These are phyloP conservation scores for Termitomyces sp. DNA, from an alignment of 768 basidiomycete genomes.

Conservation along the genomic window DNA sequence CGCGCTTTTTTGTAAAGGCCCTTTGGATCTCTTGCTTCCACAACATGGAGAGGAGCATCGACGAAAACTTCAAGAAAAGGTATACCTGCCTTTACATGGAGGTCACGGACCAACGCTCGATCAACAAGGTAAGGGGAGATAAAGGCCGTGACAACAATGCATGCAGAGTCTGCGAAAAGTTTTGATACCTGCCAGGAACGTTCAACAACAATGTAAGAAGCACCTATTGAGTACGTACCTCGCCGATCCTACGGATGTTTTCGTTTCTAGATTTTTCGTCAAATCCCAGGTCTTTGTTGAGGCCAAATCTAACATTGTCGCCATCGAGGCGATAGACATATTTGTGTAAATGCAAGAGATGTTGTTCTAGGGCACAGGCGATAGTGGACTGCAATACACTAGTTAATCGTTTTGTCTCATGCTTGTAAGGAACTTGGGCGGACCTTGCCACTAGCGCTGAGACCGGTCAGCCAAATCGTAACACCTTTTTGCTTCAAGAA, in stretches of 20 bases:
- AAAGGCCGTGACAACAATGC: slow-evolving; percentile 90
- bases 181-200: slow-evolving; percentile 72
- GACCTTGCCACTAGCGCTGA: slow-evolving; percentile 94
- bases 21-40: slow-evolving; percentile 94
- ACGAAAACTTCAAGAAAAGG: slow-evolving; percentile 94
- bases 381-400: slow-evolving; percentile 74
- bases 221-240: slow-evolving; percentile 51
- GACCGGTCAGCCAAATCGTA: slow-evolving; percentile 95
- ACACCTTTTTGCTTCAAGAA: slow-evolving; percentile 79
- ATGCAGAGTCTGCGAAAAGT: slow-evolving; percentile 86
- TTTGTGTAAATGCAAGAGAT: slow-evolving; percentile 81
- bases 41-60: slow-evolving; percentile 85
- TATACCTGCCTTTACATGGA: slow-evolving; percentile 71
- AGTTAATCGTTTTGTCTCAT: background rate
- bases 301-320: slow-evolving; percentile 91
- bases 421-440: slow-evolving; percentile 8
- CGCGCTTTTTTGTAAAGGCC: slow-evolving; percentile 97
- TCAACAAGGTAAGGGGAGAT: slow-evolving; percentile 97
- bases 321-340: slow-evolving; percentile 94
- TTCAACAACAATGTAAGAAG: background rate
- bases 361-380: slow-evolving; percentile 94
- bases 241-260: slow-evolving; percentile 95
- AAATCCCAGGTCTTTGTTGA: slow-evolving; percentile 96
- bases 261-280: slow-evolving; percentile 89
- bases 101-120: slow-evolving; percentile 73